Percentiles rank a stretch among this genome's conserved stretches.
Conservation (phyloP, 139 green algal species). For the Trebouxia sp. region DNA sequence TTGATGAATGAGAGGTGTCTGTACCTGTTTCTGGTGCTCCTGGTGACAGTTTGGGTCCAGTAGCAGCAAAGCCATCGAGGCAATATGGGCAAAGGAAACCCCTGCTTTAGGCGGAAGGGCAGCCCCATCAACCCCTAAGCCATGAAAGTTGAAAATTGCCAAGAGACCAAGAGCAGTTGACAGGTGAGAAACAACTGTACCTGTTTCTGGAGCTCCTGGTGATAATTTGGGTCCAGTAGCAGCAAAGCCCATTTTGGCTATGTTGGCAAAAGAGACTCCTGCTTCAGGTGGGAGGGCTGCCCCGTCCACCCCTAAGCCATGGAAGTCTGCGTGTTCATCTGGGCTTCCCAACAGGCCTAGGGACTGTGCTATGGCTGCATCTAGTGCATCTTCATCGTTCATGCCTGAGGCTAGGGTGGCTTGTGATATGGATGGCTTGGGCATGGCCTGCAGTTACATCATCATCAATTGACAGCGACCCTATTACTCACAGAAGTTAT, state of each 20-base stretch:
- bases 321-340: not conserved
- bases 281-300: constrained; percentile 3
- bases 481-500: no score
- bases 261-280: constrained; percentile 70
- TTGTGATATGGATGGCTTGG: not conserved
- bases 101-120: no score
- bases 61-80: no score
- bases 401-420: not conserved
- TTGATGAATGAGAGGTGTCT: no score
- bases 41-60: no score
- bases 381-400: constrained; percentile 22
- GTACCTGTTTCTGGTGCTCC: not conserved
- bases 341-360: not conserved
- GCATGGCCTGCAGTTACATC: constrained; percentile 41
- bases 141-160: not conserved
- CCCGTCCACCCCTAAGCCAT: constrained; percentile 1
- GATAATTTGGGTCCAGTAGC: constrained; percentile 63
- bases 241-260: constrained; percentile 72
- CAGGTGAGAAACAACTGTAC: no score
- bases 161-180: no score
- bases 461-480: no score
- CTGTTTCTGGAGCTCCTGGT: constrained; percentile 20
- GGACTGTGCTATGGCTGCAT: constrained; percentile 19
- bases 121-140: no score
- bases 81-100: no score